Evolutionary conservation across 352 stramenopile species (phyloP).

Genomic region (Discostella stelligera): DNA sequence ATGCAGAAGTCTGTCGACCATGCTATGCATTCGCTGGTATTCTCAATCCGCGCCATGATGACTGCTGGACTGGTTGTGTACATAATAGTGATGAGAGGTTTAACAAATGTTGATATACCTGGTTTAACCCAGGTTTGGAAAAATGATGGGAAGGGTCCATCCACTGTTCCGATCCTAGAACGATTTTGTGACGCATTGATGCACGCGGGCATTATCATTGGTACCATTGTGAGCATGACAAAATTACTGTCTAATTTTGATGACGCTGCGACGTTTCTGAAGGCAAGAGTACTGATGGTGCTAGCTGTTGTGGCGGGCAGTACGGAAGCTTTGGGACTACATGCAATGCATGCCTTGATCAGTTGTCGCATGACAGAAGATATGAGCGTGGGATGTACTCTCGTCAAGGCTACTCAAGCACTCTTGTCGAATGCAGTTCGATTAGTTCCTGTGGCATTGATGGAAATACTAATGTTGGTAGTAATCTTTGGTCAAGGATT

Average conservation of each 20-base stretch:
- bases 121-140: conserved; percentile 10
- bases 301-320: conserved; percentile 8
- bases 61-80: conserved; percentile 29
- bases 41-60: conserved; percentile 16
- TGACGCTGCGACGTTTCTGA: background rate
- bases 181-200: conserved; percentile 6
- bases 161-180: background rate
- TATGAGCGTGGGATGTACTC: background rate
- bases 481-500: conserved; percentile 21
- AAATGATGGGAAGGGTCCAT: background rate
- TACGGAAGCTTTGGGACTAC: conserved; percentile 12
- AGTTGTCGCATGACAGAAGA: conserved; percentile 9
- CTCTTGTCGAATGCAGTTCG: conserved; percentile 18
- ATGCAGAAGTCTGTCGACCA: conserved; percentile 25
- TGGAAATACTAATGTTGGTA: conserved; percentile 31
- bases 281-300: conserved; percentile 6
- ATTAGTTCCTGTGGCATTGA: conserved; percentile 18
- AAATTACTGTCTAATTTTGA: conserved; percentile 7
- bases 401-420: background rate
- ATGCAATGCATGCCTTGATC: conserved; percentile 1
- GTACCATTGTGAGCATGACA: conserved; percentile 3
- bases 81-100: conserved; percentile 17
- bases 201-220: conserved; percentile 17
- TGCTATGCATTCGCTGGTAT: conserved; percentile 18
- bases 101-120: conserved; percentile 16